These are phyloP conservation scores for Erythrophleum ivorense DNA, from an alignment of 331 rosid genomes.

Conservation along the genomic window DNA sequence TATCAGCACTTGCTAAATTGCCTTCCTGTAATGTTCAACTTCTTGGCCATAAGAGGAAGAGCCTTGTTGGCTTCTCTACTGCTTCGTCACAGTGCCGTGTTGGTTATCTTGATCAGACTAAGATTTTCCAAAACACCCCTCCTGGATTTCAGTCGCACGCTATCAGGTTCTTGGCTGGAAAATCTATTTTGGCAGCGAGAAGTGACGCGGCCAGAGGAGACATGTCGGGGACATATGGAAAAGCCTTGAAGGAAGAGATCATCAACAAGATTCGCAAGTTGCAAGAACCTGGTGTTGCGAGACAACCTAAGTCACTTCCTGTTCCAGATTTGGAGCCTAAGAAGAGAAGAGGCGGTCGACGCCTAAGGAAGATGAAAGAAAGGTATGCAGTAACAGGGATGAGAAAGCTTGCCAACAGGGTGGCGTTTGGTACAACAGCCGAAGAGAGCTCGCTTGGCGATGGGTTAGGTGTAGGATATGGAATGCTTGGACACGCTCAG, in stretches of 20 bases:
- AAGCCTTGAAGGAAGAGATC: conserved; percentile 63
- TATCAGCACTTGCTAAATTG: no score
- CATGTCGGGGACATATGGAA: conserved; percentile 76
- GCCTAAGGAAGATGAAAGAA: conserved; percentile 89
- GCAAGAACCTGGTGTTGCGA: conserved; percentile 95
- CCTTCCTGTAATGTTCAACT: no score
- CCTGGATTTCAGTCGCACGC: no score
- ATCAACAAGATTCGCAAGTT: conserved; percentile 83
- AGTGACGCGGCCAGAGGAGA: conserved; percentile 85
- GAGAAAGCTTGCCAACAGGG: conserved; percentile 92
- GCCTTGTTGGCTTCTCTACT: no score
- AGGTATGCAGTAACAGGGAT: conserved; percentile 89
- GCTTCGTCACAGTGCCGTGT: no score
- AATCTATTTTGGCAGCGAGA: conserved; percentile 80
- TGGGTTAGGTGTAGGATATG: no score
- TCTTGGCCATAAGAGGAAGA: no score
- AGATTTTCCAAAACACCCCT: no score
- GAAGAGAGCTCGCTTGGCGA: conserved; percentile 90
- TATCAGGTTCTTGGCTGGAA: conserved; percentile 76
- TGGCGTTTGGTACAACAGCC: conserved; percentile 88
- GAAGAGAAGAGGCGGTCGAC: conserved; percentile 94
- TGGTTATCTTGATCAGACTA: no score
- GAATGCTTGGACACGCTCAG: no score
- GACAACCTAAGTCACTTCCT: conserved; percentile 88
- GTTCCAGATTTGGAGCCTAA: conserved; percentile 95